Conservation (phyloP, 2,329 filamentous ascomycete genomes). For the Neofusicoccum cordaticola region DNA sequence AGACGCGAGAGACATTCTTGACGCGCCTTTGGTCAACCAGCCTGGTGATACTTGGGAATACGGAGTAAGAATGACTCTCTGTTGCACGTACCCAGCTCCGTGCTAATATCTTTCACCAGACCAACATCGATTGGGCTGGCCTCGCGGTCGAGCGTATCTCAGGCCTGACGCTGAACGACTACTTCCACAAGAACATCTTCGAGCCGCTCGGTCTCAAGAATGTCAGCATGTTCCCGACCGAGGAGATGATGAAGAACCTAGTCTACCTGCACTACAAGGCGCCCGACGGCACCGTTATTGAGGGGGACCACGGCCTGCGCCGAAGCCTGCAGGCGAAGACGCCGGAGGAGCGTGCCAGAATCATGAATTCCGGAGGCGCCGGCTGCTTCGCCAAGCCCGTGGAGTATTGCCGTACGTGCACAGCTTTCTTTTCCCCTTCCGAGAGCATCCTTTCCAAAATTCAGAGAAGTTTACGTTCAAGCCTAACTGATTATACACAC, state of each 20-base stretch:
- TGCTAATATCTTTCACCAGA: constrained; percentile 33
- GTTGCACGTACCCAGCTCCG: not conserved
- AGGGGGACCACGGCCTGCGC: constrained; percentile 52
- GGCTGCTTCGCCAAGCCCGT: constrained; percentile 59
- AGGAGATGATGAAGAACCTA: constrained; percentile 53
- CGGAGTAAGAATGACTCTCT: constrained; percentile 27
- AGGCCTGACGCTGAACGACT: constrained; percentile 43
- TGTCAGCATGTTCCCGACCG: constrained; percentile 57
- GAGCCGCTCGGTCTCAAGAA: constrained; percentile 47
- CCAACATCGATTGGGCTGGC: constrained; percentile 51
- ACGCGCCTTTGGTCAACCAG: constrained; percentile 58
- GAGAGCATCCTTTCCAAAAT: too few species aligned
- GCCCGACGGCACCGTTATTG: constrained; percentile 36
- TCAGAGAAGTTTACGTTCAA: too few species aligned
- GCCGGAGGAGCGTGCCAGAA: constrained; percentile 41
- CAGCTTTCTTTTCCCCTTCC: too few species aligned
- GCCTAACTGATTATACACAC: too few species aligned
- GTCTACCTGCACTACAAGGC: constrained; percentile 57
- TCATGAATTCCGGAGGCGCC: constrained; percentile 61
- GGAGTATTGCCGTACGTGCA: constrained; percentile 57
- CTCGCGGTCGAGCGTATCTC: constrained; percentile 47
- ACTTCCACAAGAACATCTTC: constrained; percentile 48
- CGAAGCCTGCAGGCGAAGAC: constrained; percentile 46
- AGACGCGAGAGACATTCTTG: constrained; percentile 50
- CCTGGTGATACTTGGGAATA: constrained; percentile 64